Conservation (phyloP, 2,329 filamentous ascomycete genomes). For the Fusarium pininemorale region DNA sequence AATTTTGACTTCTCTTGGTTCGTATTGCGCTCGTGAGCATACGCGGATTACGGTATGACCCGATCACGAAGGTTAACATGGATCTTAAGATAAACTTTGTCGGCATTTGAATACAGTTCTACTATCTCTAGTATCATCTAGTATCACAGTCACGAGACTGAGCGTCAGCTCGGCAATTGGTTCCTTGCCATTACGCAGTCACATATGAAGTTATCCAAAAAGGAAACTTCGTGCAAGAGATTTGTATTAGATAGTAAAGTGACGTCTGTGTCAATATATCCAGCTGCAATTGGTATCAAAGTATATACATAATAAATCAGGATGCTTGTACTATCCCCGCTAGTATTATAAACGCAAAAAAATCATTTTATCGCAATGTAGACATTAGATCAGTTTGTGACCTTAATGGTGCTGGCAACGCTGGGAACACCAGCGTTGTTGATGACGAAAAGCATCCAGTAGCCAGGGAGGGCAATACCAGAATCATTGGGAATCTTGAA, state of each 20-base stretch:
- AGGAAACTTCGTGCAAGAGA: background rate
- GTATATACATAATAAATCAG: slow-evolving; percentile 11
- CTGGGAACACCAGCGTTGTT: slow-evolving; percentile 30
- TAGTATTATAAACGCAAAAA: background rate
- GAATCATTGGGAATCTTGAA: slow-evolving; percentile 26
- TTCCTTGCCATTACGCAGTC: background rate
- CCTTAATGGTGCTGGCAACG: slow-evolving; percentile 30
- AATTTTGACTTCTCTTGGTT: background rate
- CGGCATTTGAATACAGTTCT: background rate
- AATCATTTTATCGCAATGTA: background rate
- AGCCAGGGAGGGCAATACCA: slow-evolving; percentile 31
- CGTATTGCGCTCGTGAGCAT: background rate
- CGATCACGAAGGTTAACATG: background rate
- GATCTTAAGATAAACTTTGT: background rate
- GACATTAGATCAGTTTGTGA: slow-evolving; percentile 2
- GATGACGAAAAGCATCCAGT: slow-evolving; percentile 37
- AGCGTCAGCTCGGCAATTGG: background rate
- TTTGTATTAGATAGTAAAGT: slow-evolving; percentile 4
- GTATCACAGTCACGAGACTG: background rate
- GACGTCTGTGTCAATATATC: background rate
- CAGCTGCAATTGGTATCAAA: background rate
- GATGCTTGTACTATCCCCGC: background rate
- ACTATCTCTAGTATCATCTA: background rate
- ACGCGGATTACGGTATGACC: no score
- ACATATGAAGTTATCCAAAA: background rate